Evolutionary conservation across 371 early-diverging fungal genomes (phyloP).

Genomic region (Rozella allomycis): DNA sequence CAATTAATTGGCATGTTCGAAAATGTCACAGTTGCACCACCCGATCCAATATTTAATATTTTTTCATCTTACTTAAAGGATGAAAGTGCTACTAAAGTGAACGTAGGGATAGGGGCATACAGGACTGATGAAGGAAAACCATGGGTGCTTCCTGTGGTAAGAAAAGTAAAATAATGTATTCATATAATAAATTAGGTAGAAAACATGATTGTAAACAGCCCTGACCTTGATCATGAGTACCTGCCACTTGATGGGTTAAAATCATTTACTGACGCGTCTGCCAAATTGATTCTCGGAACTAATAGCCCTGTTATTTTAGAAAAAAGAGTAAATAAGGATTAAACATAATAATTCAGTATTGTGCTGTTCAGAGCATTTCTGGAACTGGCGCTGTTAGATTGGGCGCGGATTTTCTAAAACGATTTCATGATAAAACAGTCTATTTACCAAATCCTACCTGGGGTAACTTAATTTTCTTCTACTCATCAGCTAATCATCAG

Average conservation of each 20-base stretch:
- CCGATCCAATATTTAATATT: constrained; percentile 75
- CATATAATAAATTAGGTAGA: constrained; percentile 39
- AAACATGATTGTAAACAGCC: constrained; percentile 40
- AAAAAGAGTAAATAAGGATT: constrained; percentile 21
- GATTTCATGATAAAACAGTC: constrained; percentile 37
- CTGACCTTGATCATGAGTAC: constrained; percentile 73
- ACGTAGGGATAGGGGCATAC: constrained; percentile 92
- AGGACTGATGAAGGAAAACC: constrained; percentile 76
- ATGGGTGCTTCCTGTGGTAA: constrained; percentile 79
- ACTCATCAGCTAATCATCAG: constrained; percentile 63
- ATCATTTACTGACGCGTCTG: constrained; percentile 50
- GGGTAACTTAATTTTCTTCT: constrained; percentile 31
- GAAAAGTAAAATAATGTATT: constrained; percentile 33
- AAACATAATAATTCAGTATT: constrained; percentile 10
- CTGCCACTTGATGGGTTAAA: constrained; percentile 59
- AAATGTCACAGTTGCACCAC: constrained; percentile 44
- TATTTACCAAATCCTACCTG: constrained; percentile 89
- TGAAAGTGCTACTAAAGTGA: constrained; percentile 50
- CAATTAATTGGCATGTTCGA: no score
- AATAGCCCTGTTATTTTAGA: constrained; percentile 54
- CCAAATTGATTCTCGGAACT: constrained; percentile 55
- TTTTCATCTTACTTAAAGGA: constrained; percentile 63
- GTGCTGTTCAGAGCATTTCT: constrained; percentile 71
- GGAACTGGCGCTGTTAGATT: constrained; percentile 81
- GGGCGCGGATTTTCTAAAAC: constrained; percentile 47